Base-by-base conservation (phyloP, 2,329 filamentous ascomycete species). In the Colletotrichum agaves region DNA sequence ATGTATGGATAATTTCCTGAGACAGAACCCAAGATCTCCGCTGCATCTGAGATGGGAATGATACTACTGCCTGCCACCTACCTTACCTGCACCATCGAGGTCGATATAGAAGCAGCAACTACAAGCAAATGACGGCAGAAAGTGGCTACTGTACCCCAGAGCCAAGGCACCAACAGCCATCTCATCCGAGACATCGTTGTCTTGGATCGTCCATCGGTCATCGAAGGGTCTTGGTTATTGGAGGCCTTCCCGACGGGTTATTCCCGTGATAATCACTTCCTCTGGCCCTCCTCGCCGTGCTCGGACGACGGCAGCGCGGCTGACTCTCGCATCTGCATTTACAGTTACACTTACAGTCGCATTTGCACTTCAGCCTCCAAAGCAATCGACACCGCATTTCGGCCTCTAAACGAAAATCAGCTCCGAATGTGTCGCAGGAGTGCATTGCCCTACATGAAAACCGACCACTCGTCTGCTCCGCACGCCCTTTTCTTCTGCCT, bases 401-500 rank as follows among this genome's bases (percentile, higher is more conserved):
- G 55, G 39, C 47, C 15, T 3, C 21, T 5, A 23, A 2, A 50
- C 12, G 47, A 33, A 15, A 4, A 50, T 50, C 47, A 33, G 13
- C 23, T 50, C 47, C 5, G n/a, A 31, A 31, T 50, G 21, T n/a
- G 21, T 49, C 46, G 15, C 8, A 12, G 27, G 46, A 5, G n/a
- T 27, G 15, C 13, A 49, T 49, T 49, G 11, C 21, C 21, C 3
- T 41, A 10, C 35, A 31, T 5, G 23, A 21, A 15, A 52, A n/a
- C 31, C 52, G 21, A 17, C 43, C 61, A 41, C 23, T 49, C 44
- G 15, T 33, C 41, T 57, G 27, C 53, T 23, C 31, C 12, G 13
- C 41, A 15, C 12, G 59, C 17, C 35, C 17, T 47, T 31, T 50
- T 53, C 15, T 61, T 52, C 13, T 61, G 41, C 35, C 43, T 53